Evolutionary conservation across 129 eudicot species (phyloP).

Genomic region (Smallanthus sonchifolius): DNA sequence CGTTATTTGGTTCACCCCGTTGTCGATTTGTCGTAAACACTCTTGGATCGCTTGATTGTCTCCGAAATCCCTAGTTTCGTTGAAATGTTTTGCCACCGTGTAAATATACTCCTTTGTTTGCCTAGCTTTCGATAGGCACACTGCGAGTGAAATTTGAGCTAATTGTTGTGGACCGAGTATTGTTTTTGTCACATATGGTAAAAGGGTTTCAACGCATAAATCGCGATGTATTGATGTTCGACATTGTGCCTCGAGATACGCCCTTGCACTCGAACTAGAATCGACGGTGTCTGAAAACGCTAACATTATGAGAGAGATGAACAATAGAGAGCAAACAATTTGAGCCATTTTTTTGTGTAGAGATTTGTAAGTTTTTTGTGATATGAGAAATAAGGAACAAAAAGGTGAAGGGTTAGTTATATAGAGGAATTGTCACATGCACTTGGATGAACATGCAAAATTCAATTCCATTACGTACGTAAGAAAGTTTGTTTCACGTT

Average conservation of each 20-base stretch:
- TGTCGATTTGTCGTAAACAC: slow-evolving; percentile 47
- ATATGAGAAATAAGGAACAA: neutral
- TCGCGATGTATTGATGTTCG: slow-evolving; percentile 34
- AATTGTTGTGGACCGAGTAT: slow-evolving; percentile 40
- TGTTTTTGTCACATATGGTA: slow-evolving; percentile 18
- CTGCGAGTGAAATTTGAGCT: slow-evolving; percentile 56
- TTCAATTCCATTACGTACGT: slow-evolving; percentile 30
- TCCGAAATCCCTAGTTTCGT: slow-evolving; percentile 6
- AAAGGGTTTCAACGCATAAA: slow-evolving; percentile 42
- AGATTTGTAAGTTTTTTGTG: slow-evolving; percentile 6
- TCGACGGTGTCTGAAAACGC: slow-evolving; percentile 12
- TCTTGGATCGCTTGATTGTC: slow-evolving; percentile 37
- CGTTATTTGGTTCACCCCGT: slow-evolving; percentile 51
- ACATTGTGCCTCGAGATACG: slow-evolving; percentile 45
- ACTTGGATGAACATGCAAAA: neutral
- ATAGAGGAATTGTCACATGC: slow-evolving; percentile 24
- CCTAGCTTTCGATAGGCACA: slow-evolving; percentile 42
- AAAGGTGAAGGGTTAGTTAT: neutral
- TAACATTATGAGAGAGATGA: slow-evolving; percentile 30
- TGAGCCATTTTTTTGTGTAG: slow-evolving; percentile 30
- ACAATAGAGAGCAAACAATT: slow-evolving; percentile 15
- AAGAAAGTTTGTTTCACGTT: slow-evolving; percentile 24
- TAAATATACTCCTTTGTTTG: slow-evolving; percentile 41
- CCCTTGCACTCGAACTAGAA: slow-evolving; percentile 39
- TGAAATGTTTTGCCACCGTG: slow-evolving; percentile 38